Evolutionary conservation across 768 basidiomycete species (phyloP), one percentile per base, ranked within the genome.

Genomic region (Baorangia bicolor): DNA sequence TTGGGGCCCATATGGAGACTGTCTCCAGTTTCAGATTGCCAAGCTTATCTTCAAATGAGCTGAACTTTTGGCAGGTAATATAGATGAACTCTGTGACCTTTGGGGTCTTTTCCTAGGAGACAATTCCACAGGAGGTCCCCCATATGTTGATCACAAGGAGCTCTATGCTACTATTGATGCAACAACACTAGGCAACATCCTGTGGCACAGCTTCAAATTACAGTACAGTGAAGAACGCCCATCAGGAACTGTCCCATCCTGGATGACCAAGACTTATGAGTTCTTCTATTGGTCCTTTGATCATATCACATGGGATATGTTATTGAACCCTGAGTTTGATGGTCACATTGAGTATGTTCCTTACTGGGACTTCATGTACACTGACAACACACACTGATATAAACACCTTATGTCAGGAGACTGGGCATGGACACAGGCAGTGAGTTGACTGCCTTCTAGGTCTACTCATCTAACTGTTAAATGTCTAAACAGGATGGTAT

Each of bases 191-290:
- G 28, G 28, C 10, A 9, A 28, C 28, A 28, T 28, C 6, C 5
- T 9, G 7, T 28, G 5, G 28, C 6, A 9, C 28, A 28, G 28
- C 28, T 38, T n/a, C 56, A 53, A 58, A 1, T 39, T 74, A 18
- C 37, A 52, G 3, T 77, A 75, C 38, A 53, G 42, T 1, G 67
- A 65, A 0, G 50, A 44, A 40, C n/a, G 18, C 23, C 49, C 44
- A 20, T 11, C 38, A 34, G 44, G 34, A 49, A 9, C 21, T 9
- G 5, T 39, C 20, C 33, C 27, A 14, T 31, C 62, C 12, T 73
- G 70, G 70, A 73, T 69, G 62, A 55, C 51, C 0, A 49, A 53
- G 5, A 28, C 49, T 3, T 73, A 65, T 41, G 62, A 69, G 23
- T 64, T 73, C 25, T 72, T 64, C 59, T 72, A 54, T 49, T 60